Evolutionary conservation across 2,329 filamentous ascomycete species (phyloP).

Genomic region (Claviceps fusiformis): DNA sequence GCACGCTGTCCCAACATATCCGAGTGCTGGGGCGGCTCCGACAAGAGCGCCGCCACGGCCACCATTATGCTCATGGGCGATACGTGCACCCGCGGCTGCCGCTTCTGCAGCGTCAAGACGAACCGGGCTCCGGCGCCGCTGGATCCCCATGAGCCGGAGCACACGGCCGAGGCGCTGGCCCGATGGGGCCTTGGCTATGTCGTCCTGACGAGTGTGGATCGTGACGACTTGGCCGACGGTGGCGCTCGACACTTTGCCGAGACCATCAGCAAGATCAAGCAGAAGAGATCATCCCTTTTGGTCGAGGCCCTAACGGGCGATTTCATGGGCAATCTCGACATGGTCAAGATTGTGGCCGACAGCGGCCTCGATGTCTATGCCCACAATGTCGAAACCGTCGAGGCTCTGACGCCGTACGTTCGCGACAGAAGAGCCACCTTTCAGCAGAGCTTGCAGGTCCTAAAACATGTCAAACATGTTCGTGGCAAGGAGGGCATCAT

Average conservation of each 20-base stretch:
- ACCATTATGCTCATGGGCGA: constrained; percentile 99
- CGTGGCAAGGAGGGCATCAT: constrained; percentile 58
- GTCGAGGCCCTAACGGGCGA: constrained; percentile 83
- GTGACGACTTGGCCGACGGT: constrained; percentile 81
- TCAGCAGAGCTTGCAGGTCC: constrained; percentile 66
- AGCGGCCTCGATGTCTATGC: constrained; percentile 93
- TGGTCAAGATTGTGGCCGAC: constrained; percentile 70
- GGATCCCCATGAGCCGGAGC: constrained; percentile 91
- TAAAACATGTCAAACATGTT: constrained; percentile 69
- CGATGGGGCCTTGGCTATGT: constrained; percentile 95
- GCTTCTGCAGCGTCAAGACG: constrained; percentile 97
- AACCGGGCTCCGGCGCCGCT: constrained; percentile 60
- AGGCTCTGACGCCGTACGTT: constrained; percentile 78
- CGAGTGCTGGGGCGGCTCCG: constrained; percentile 89
- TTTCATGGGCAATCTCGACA: constrained; percentile 71
- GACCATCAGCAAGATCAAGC: constrained; percentile 88
- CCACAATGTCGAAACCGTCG: constrained; percentile 93
- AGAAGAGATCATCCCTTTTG: constrained; percentile 60
- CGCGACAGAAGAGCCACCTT: constrained; percentile 84
- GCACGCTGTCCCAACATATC: constrained; percentile 94
- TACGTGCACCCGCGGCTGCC: constrained; percentile 89
- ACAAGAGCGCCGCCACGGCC: constrained; percentile 82
- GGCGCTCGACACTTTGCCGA: constrained; percentile 84
- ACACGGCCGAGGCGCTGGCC: constrained; percentile 84
- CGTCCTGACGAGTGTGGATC: constrained; percentile 84